Evolutionary conservation across 305 asterid species (phyloP), one percentile per base, ranked within the genome.

Genomic region (Fraxinus albicans): DNA sequence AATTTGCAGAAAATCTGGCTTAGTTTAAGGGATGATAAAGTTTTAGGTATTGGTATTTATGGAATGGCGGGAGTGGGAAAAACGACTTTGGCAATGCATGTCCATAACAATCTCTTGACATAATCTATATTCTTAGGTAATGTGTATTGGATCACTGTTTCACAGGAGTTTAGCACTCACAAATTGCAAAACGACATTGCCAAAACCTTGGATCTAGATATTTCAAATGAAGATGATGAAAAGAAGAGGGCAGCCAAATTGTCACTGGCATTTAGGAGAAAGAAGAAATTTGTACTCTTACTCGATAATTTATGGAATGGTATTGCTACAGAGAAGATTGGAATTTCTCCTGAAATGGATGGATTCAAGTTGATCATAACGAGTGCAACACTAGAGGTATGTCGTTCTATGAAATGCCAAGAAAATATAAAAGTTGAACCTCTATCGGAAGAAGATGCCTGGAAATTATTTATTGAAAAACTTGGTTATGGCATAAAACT

Each of bases 1-100:
- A 77, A 25, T 70, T 8, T 82, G 53, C 27, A 23, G 29, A 15
- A 77, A 74, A 60, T 67, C 9, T 10, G 75, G 76, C 6, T 6
- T 8, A 4, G 29, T 38, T 31, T 82, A 40, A 33, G 1, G 40
- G 77, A 47, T 9, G 73, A 8, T 23, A 23, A 63, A 6, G 17
- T 77, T 29, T 69, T 29, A 19, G 42, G 36, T 3, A 38, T 78
- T 78, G 80, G 80, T 10, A 60, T 81, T 35, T 81, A 38, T 38
- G 84, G 84, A 3, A 76, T 38, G 80, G 78, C 42, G 2, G 81
- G 84, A 13, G 85, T 65, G 15, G 85, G 85, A n/a, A 79, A 83
- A 65, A 83, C 83, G 0, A 83, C 86, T 40, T 40, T 79, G 63
- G 86, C 77, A 3, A 63, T 7, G 38, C 60, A 21, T 79, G n/a